Base-by-base conservation (phyloP, 208 protist genomes). In the Crithidia bombi region DNA sequence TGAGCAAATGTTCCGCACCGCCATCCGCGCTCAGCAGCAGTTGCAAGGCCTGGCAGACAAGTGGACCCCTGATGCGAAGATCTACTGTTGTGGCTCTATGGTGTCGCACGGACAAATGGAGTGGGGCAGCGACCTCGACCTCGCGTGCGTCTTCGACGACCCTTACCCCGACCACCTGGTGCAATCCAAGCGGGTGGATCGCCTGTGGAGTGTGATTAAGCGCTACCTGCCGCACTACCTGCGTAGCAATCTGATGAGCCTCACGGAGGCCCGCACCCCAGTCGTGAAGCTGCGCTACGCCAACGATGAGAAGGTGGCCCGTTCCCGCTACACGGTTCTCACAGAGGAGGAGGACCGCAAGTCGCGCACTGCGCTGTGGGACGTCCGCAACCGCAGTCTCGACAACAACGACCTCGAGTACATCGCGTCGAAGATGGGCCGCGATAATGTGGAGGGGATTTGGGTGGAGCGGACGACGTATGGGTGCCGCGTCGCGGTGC, bases 71-170 rank as follows among this genome's bases (percentile, higher is more conserved):
- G 91, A 96, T 59, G 91, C 91, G 19, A 96, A 96, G 72, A 90
- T 96, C 41, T 96, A 90, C 79, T 90, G 86, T 55, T 94, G 89
- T 47, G 91, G 91, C 10, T 93, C 86, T 5, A 80, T 94, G 76
- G 91, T 96, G 58, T 92, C 89, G 33, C 89, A 91, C 44, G 91
- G 91, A 2, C 87, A 94, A 79, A 94, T 96, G 89, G 91, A 96
- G 73, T 94, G 89, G 89, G 89, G 89, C n/a, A 93, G 87, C 51
- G 91, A 96, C 59, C 67, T 96, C 1, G 91, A 96, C 73, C 81
- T 96, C n/a, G 89, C 89, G 26, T 94, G 89, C 69, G 81, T 96
- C 64, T 93, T 96, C 73, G 89, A 96, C 64, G 91, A 96, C 62
- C 89, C 89, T 19, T 94, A 93, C 75, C 88, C 88, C 4, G 78